These are phyloP conservation scores for Aspergillus taichungensis DNA, from an alignment of 495 filamentous ascomycete species.

Conservation along the genomic window DNA sequence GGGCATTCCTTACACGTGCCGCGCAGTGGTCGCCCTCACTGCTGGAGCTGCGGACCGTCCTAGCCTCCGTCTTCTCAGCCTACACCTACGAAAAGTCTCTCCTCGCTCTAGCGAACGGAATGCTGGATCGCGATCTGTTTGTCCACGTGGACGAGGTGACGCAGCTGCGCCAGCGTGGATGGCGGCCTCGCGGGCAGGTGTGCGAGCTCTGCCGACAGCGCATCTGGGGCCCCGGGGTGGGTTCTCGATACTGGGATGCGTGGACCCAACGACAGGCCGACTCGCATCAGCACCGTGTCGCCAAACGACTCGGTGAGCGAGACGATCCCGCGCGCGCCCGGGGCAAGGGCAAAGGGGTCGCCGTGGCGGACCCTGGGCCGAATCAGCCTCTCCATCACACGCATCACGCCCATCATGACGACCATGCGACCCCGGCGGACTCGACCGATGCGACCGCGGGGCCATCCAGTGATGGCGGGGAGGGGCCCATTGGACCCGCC, in stretches of 20 bases:
- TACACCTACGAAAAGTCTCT: conserved; percentile 91
- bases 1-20: conserved; percentile 81
- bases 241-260: conserved; percentile 65
- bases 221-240: conserved; percentile 84
- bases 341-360: conserved; percentile 38
- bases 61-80: conserved; percentile 84
- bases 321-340: conserved; percentile 21
- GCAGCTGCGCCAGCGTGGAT: conserved; percentile 72
- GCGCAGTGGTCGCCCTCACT: conserved; percentile 75
- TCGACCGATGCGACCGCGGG: conserved; percentile 10
- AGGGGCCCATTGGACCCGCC: conserved; percentile 20
- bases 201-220: conserved; percentile 80
- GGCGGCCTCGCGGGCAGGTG: conserved; percentile 75
- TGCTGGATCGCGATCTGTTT: conserved; percentile 87
- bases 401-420: conserved; percentile 8
- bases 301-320: conserved; percentile 20
- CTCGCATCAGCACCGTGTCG: conserved; percentile 26
- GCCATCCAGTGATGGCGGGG: not conserved
- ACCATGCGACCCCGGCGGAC: conserved; percentile 8
- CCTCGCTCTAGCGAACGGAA: conserved; percentile 69
- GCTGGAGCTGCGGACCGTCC: conserved; percentile 73
- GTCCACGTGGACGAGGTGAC: conserved; percentile 69
- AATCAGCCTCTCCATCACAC: conserved; percentile 7
- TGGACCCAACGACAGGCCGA: conserved; percentile 61
- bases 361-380: conserved; percentile 14